Conservation (phyloP, 352 stramenopile species). For the Phytopythium vexans region DNA sequence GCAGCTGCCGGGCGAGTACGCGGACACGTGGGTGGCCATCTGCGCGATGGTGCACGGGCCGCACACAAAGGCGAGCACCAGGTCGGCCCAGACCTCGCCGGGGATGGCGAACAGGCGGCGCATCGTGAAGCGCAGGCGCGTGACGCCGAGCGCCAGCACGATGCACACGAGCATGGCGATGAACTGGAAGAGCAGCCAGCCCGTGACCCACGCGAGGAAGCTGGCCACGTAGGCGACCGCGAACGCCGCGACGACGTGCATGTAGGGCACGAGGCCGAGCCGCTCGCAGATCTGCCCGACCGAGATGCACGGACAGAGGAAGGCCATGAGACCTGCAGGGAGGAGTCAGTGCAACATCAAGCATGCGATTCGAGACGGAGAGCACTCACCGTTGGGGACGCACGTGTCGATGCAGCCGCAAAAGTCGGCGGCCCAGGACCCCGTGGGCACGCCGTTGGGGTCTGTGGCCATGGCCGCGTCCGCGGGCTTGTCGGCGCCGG, state of each 20-base stretch:
- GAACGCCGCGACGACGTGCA: constrained; percentile 12
- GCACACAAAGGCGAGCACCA: constrained; percentile 27
- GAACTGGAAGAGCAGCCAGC: constrained; percentile 5
- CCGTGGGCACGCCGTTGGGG: constrained; percentile 36
- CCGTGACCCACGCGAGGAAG: constrained; percentile 9
- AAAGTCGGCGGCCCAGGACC: constrained; percentile 31
- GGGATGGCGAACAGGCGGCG: constrained; percentile 47
- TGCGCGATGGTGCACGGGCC: constrained; percentile 46
- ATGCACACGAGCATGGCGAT: constrained; percentile 7
- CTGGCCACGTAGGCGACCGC: constrained; percentile 13
- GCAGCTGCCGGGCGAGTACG: constrained; percentile 32
- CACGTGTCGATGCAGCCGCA: constrained; percentile 27
- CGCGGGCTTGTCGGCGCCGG: neutral
- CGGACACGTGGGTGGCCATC: constrained; percentile 46
- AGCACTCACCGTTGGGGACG: constrained; percentile 29
- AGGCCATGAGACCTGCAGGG: constrained; percentile 26
- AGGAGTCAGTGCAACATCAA: constrained; percentile 1
- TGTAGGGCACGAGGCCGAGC: constrained; percentile 22
- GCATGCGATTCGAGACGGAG: neutral
- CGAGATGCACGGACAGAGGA: constrained; percentile 31
- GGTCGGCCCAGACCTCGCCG: constrained; percentile 29
- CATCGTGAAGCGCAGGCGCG: constrained; percentile 34
- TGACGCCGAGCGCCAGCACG: constrained; percentile 8
- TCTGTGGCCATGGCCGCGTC: constrained; percentile 12
- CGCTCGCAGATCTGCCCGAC: constrained; percentile 27